Percentiles rank a stretch among this genome's conserved stretches.
These are phyloP conservation scores for Ophiostoma sp. DNA, from an alignment of 2,329 filamentous ascomycete genomes.

Conservation along the genomic window DNA sequence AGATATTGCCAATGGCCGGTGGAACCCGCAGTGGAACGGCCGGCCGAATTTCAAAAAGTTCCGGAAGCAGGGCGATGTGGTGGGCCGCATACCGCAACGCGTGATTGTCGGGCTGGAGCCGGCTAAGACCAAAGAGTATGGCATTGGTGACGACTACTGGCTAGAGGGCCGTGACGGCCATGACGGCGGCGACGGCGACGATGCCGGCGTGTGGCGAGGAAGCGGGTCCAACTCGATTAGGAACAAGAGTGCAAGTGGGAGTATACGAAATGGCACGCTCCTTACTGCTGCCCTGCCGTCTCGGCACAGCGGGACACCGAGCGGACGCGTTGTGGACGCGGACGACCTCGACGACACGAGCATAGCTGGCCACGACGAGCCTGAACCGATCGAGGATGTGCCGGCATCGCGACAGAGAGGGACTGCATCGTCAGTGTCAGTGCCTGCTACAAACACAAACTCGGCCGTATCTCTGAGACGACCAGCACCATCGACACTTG, in stretches of 20 bases:
- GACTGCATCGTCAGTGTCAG: not conserved
- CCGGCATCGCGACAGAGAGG: not conserved
- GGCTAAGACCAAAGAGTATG: conserved; percentile 64
- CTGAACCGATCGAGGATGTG: not conserved
- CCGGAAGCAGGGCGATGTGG: conserved; percentile 49
- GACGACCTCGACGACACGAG: conserved; percentile 10
- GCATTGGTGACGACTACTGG: conserved; percentile 74
- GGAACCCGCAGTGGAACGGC: conserved; percentile 89
- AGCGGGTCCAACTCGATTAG: no score
- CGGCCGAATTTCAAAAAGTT: conserved; percentile 96
- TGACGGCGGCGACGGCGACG: conserved; percentile 27
- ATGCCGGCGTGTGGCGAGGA: conserved; percentile 19
- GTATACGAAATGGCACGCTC: not conserved
- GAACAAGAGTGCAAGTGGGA: not conserved
- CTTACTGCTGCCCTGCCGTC: not conserved
- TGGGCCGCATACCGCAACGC: conserved; percentile 40
- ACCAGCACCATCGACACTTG: not conserved
- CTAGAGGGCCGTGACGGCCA: conserved; percentile 48
- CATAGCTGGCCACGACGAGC: conserved; percentile 9
- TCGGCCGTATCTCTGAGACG: not conserved
- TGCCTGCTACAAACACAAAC: not conserved
- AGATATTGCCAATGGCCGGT: conserved; percentile 54
- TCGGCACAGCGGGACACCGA: conserved; percentile 1
- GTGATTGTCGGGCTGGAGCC: conserved; percentile 68
- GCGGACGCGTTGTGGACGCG: not conserved